Evolutionary conservation across 768 basidiomycete species (phyloP).

Genomic region (Kwoniella sp.): DNA sequence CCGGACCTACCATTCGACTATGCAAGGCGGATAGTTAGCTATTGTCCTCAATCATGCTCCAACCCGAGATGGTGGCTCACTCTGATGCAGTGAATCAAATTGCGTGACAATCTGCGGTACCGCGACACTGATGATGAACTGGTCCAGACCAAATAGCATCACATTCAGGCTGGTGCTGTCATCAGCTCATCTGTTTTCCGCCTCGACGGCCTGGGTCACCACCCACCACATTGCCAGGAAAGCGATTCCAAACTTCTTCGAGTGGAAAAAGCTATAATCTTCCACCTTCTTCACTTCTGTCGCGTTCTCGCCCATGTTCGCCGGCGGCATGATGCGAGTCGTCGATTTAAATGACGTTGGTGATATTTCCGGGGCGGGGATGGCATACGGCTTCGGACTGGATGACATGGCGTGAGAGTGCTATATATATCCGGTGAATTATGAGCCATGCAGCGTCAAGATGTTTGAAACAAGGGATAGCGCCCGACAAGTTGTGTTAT

Average conservation of each 20-base stretch:
- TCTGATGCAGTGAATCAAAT: constrained; percentile 26
- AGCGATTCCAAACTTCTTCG: constrained; percentile 26
- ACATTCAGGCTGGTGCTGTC: constrained; percentile 24
- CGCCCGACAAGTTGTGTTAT: too few species aligned
- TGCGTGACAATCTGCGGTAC: constrained; percentile 32
- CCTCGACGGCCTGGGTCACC: neutral
- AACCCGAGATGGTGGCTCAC: constrained; percentile 30
- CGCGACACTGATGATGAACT: constrained; percentile 38
- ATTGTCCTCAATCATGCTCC: neutral
- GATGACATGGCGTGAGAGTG: neutral
- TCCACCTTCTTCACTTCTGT: neutral
- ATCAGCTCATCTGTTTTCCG: neutral
- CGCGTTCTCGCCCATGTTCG: neutral
- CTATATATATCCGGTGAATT: too few species aligned
- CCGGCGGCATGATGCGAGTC: constrained; percentile 7
- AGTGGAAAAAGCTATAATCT: constrained; percentile 29
- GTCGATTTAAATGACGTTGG: constrained; percentile 16
- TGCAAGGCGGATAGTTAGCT: too few species aligned
- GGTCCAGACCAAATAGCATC: constrained; percentile 35
- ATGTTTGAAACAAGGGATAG: too few species aligned
- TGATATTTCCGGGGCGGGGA: constrained; percentile 1
- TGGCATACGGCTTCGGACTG: neutral
- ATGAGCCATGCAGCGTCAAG: too few species aligned
- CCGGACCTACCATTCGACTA: neutral
- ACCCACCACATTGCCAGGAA: constrained; percentile 36